Base-by-base conservation (phyloP, 352 stramenopile genomes). In the Thalassiosira hispida region DNA sequence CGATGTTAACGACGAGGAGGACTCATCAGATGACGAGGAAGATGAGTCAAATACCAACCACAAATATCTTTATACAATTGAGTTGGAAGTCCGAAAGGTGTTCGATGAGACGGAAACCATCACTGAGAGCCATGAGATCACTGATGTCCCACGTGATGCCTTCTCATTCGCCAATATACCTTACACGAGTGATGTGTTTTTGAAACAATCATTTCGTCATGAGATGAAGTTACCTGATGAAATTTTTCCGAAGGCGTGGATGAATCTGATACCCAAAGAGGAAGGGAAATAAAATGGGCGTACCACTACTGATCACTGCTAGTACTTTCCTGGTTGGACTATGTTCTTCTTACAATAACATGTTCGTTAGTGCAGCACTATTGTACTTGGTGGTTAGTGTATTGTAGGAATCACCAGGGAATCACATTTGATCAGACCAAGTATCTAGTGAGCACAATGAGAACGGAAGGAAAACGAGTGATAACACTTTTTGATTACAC, bases 191-290 rank as follows among this genome's bases (percentile, higher is more conserved):
- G 85, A 91, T 67, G 46, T 86, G 9, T 85, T 86, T 74, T 74
- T 89, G 44, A 69, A 73, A n/a, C 73, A 89, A 49, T 77, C 84
- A 22, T 93, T 93, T 72, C 79, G 72, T n/a, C 88, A 93, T 73
- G 85, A 92, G 27, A 91, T 92, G 78, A 70, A 56, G 40, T 60
- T 93, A 35, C 85, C 85, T 23, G 84, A 93, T 79, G 76, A 81
- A 16, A 40, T 92, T 14, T 87, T 90, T 35, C 85, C 88, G 8
- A 51, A 83, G 22, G 59, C 63, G 47, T 93, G 88, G 88, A 89
- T 80, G 63, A 82, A 87, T 79, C 47, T 69, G 12, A 47, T 63
- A 42, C 31, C 60, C 2, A 42, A 56, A 27, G 25, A 68, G 9
- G 18, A 51, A 18, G n/a, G 31, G 31, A 38, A 38, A 8, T 38